phyloP scores from a whole-genome alignment of 2,329 filamentous ascomycete genomes.

The Pseudopithomyces chartarum region DNA sequence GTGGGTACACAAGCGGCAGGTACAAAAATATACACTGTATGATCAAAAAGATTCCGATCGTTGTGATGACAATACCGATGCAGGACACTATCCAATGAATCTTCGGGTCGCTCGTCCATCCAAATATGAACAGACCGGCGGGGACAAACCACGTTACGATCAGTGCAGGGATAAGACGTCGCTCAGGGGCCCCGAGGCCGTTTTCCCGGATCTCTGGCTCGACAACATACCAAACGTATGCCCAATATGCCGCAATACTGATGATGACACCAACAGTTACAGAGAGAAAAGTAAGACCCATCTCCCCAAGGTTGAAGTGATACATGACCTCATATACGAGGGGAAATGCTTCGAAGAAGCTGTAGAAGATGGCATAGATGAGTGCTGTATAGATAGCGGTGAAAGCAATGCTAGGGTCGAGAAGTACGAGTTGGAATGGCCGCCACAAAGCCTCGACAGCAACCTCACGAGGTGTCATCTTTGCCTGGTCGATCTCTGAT shows the following conservation, averaged over 20 bases:
- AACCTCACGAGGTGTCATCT: slow-evolving; percentile 44
- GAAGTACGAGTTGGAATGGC: slow-evolving; percentile 84
- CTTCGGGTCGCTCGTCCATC: slow-evolving; percentile 67
- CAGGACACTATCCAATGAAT: slow-evolving; percentile 64
- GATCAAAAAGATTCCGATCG: slow-evolving; percentile 48
- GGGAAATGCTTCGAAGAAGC: slow-evolving; percentile 72
- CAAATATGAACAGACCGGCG: slow-evolving; percentile 68
- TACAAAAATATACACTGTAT: slow-evolving; percentile 64
- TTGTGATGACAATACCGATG: slow-evolving; percentile 58
- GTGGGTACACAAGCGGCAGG: slow-evolving; percentile 66
- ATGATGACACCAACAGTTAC: slow-evolving; percentile 74
- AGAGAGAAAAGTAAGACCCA: slow-evolving; percentile 84
- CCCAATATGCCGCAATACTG: slow-evolving; percentile 68
- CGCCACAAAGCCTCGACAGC: slow-evolving; percentile 62
- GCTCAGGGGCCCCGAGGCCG: slow-evolving; percentile 73
- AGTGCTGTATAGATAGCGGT: slow-evolving; percentile 85
- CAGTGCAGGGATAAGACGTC: slow-evolving; percentile 75
- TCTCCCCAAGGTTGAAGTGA: slow-evolving; percentile 72
- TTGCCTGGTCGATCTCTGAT: slow-evolving; percentile 71
- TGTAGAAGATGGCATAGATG: slow-evolving; percentile 74
- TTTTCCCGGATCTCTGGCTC: slow-evolving; percentile 61
- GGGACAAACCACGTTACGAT: slow-evolving; percentile 62
- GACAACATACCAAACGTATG: slow-evolving; percentile 79
- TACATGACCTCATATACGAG: slow-evolving; percentile 77
- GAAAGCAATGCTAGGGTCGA: slow-evolving; percentile 82